Evolutionary conservation across 257 asterid genomes (phyloP), one percentile per base, ranked within the genome.

Genomic region (Buddleja alternifolia): DNA sequence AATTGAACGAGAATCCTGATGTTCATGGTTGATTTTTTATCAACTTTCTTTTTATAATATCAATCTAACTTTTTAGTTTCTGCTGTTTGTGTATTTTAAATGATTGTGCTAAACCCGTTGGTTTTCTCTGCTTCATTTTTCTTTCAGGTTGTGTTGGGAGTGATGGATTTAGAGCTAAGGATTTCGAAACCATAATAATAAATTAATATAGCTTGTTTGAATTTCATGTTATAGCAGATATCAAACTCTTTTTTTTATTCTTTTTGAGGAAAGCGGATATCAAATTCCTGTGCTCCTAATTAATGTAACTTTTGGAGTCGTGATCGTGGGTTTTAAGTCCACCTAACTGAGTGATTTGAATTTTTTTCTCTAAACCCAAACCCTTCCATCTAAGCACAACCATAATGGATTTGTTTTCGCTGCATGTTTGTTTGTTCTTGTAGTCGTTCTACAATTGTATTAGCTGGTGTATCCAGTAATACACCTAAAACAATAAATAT

Each of bases 1-100:
- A 88, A 50, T 39, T 93, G 76, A 93, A 93, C 63, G 97, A 73
- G 29, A 76, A 90, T 83, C 96, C 95, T 41, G 88, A 88, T 68
- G 94, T 93, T 70, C 98, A 93, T 46, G 98, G 96, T 93, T 73
- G 36, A 95, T 87, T 64, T 15, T 71, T 70, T 69, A 42, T 34
- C 8, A 32, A 36, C 59, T 40, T 29, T 57, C 4, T 8, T 55
- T 29, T 29, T 29, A 29, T 29, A 8, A 5, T 24, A 11, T n/a
- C 6, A 8, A 14, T 21, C 45, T 55, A 0, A 54, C 3, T 29
- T 66, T 57, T 63, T 47, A 15, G 29, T 67, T n/a, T 15, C 23
- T 29, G 32, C 23, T n/a, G 12, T 14, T 3, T 67, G n/a, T 44
- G 47, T 15, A 17, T 16, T 5, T 32, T 6, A 23, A 16, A 52